Conservation (phyloP, 176 grass and related monocot genomes). For the Oryza australiensis region DNA sequence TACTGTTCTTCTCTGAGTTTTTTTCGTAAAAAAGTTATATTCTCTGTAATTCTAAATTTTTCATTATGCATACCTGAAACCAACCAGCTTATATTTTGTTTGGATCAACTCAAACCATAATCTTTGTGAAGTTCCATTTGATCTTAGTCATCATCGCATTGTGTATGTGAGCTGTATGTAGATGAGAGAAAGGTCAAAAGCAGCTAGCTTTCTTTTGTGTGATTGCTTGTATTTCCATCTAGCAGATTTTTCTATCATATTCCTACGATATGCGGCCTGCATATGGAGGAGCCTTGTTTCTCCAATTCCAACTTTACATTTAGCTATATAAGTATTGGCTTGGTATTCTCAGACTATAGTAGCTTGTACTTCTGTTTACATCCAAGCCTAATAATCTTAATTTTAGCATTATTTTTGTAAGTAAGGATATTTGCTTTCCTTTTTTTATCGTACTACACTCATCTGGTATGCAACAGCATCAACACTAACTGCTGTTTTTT, state of each 20-base stretch:
- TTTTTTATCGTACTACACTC: conserved; percentile 5
- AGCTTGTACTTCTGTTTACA: not conserved
- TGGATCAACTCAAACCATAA: not conserved
- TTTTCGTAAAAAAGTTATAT: not conserved
- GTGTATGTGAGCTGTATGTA: not conserved
- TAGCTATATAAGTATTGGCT: not conserved
- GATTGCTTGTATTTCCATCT: not conserved
- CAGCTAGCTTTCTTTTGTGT: not conserved
- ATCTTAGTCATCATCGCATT: not conserved
- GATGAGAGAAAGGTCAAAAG: not conserved
- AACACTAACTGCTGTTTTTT: not conserved
- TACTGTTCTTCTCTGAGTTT: not conserved
- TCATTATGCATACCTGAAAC: conserved; percentile 4
- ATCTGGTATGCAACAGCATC: not conserved
- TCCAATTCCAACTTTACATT: not conserved
- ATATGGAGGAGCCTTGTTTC: not conserved
- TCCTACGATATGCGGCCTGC: not conserved
- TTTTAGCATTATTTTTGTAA: not conserved
- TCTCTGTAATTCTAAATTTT: not conserved
- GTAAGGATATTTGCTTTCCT: not conserved
- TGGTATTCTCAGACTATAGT: not conserved
- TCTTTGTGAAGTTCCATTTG: not conserved
- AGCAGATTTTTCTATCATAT: not conserved
- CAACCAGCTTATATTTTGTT: not conserved
- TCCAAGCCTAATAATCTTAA: not conserved